Conservation (phyloP, 352 stramenopile species). For the Achlya hypogyna region DNA sequence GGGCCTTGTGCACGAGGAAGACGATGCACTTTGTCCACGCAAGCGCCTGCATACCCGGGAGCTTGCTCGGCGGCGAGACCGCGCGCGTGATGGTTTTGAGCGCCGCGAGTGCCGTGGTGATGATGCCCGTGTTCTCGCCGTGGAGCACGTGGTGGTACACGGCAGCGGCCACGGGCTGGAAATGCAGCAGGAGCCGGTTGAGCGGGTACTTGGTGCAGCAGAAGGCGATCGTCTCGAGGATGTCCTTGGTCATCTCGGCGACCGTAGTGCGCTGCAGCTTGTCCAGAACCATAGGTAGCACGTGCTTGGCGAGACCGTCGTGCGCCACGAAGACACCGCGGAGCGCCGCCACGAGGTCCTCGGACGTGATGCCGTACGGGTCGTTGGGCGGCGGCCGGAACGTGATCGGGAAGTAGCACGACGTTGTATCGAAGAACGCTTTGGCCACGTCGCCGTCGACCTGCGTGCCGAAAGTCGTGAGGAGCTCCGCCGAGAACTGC, state of each 20-base stretch:
- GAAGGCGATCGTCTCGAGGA: slow-evolving; percentile 74
- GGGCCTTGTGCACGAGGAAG: slow-evolving; percentile 32
- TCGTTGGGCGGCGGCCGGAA: slow-evolving; percentile 87
- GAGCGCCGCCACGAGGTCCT: slow-evolving; percentile 73
- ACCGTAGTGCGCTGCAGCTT: slow-evolving; percentile 66
- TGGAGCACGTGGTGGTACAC: slow-evolving; percentile 80
- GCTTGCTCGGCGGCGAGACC: slow-evolving; percentile 1
- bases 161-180: slow-evolving; percentile 47
- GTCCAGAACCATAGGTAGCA: slow-evolving; percentile 82
- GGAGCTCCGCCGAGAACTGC: slow-evolving; percentile 50
- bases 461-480: slow-evolving; percentile 44
- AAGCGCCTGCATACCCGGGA: slow-evolving; percentile 27
- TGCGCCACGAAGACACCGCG: slow-evolving; percentile 69
- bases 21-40: slow-evolving; percentile 82
- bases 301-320: slow-evolving; percentile 63
- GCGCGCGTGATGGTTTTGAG: slow-evolving; percentile 25
- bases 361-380: slow-evolving; percentile 85
- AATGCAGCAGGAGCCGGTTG: slow-evolving; percentile 66
- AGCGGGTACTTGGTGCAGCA: slow-evolving; percentile 72
- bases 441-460: slow-evolving; percentile 67
- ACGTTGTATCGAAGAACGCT: slow-evolving; percentile 85
- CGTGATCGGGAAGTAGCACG: slow-evolving; percentile 89
- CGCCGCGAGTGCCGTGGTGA: slow-evolving; percentile 42
- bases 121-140: slow-evolving; percentile 77
- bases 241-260: slow-evolving; percentile 70